phyloP scores from a whole-genome alignment of 2,329 filamentous ascomycete genomes.

The Pseudogymnoascus sp. region DNA sequence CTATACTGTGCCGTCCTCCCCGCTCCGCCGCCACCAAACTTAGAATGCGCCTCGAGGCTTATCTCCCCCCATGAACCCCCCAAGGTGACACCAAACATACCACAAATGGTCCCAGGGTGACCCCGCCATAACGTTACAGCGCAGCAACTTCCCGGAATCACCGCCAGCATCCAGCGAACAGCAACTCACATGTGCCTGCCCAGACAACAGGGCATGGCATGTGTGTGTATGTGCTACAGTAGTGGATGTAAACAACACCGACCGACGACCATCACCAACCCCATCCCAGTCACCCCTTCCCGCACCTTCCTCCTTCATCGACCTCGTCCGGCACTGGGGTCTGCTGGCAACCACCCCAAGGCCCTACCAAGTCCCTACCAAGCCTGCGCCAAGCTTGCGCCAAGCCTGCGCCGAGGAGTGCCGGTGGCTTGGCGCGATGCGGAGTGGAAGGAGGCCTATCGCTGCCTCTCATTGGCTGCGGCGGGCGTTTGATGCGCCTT shows the following conservation, averaged over 20 bases:
- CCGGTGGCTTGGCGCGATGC: background rate
- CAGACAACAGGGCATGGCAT: background rate
- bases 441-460: background rate
- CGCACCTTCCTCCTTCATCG: background rate
- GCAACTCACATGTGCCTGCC: background rate
- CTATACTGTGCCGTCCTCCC: background rate
- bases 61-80: background rate
- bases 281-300: background rate
- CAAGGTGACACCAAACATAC: background rate
- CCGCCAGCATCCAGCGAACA: background rate
- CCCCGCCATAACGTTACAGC: background rate
- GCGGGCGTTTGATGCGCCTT: background rate
- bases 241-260: background rate
- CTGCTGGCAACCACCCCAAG: background rate
- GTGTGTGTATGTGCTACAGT: background rate
- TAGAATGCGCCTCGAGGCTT: background rate
- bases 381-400: background rate
- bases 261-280: background rate
- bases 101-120: background rate
- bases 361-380: background rate
- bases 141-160: background rate
- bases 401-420: background rate
- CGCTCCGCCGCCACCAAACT: background rate
- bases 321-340: background rate
- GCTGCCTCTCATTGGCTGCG: background rate